Percentiles rank a stretch among this genome's conserved stretches.
Evolutionary conservation across 306 rosid species (phyloP).

Genomic region (Fagus sylvatica): DNA sequence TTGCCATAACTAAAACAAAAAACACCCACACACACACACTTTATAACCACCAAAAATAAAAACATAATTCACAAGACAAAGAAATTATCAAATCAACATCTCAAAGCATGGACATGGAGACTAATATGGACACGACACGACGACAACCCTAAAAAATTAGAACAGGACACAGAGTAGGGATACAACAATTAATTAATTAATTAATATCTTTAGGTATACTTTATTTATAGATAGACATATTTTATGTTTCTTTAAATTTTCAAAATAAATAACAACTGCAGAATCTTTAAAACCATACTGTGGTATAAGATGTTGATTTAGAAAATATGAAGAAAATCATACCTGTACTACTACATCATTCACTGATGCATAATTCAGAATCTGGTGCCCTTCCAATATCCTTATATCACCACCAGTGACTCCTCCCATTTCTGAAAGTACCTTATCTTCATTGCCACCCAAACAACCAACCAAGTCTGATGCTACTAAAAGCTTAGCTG

Average conservation of each 20-base stretch:
- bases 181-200: too few species aligned
- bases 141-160: too few species aligned
- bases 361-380: constrained; percentile 35
- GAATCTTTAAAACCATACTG: too few species aligned
- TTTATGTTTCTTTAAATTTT: too few species aligned
- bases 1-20: too few species aligned
- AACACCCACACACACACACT: too few species aligned
- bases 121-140: too few species aligned
- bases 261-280: too few species aligned
- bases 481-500: constrained; percentile 52
- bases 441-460: constrained; percentile 43
- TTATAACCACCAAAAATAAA: neutral
- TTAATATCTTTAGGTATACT: too few species aligned
- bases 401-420: constrained; percentile 48
- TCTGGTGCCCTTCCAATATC: constrained; percentile 36
- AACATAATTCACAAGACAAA: neutral
- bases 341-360: constrained; percentile 54
- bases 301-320: too few species aligned
- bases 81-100: constrained; percentile 9
- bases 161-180: too few species aligned
- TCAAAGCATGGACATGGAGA: neutral
- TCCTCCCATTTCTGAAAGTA: constrained; percentile 50
- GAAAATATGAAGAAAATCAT: constrained; percentile 16
- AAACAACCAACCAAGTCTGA: constrained; percentile 32
- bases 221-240: too few species aligned